These are phyloP conservation scores for Torulaspora maleeae DNA, from an alignment of 805 yeast species.

Conservation along the genomic window DNA sequence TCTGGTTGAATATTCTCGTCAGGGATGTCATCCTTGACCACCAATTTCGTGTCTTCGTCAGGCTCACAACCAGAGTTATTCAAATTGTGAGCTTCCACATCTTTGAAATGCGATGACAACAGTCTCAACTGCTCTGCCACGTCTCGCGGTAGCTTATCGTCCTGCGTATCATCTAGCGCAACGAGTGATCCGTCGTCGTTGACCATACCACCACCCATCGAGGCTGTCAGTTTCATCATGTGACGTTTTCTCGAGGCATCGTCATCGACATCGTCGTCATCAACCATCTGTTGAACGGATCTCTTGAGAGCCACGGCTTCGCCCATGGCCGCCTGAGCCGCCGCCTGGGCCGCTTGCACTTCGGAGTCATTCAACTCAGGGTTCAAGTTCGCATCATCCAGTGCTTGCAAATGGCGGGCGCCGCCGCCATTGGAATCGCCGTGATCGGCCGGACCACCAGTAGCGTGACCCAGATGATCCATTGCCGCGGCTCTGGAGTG, in stretches of 20 bases:
- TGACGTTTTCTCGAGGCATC: conserved; percentile 17
- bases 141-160: conserved; percentile 34
- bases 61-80: conserved; percentile 13
- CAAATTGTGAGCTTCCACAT: conserved; percentile 25
- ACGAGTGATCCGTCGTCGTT: conserved; percentile 23
- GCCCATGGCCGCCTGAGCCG: conserved; percentile 29
- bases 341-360: conserved; percentile 24
- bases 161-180: conserved; percentile 28
- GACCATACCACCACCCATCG: conserved; percentile 10
- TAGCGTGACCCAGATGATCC: not conserved
- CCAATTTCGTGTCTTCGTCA: conserved; percentile 17
- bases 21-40: conserved; percentile 23
- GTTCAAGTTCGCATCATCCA: conserved; percentile 8
- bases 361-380: conserved; percentile 16
- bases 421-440: conserved; percentile 1
- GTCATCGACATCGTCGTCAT: conserved; percentile 16
- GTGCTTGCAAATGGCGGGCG: conserved; percentile 4
- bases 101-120: conserved; percentile 35
- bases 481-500: conserved; percentile 7
- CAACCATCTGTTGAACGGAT: conserved; percentile 14
- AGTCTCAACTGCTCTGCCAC: conserved; percentile 36
- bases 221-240: conserved; percentile 14
- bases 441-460: not conserved
- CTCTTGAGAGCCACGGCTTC: conserved; percentile 23
- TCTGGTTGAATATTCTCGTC: conserved; percentile 38